Conservation (phyloP, 2,329 filamentous ascomycete genomes). For the Phialophora chinensis region DNA sequence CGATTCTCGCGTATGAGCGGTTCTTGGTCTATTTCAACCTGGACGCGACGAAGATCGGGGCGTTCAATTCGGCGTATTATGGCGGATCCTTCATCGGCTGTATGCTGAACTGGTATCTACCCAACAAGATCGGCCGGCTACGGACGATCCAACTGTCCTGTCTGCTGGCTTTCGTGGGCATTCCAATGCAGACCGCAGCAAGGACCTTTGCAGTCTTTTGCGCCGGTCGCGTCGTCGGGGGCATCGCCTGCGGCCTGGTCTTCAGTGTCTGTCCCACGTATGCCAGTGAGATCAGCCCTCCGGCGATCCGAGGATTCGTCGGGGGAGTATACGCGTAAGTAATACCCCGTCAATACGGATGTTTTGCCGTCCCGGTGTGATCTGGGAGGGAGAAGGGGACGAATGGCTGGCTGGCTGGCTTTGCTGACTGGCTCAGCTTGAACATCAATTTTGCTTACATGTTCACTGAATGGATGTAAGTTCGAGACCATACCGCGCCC, state of each 20-base stretch:
- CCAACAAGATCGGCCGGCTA: slow-evolving; percentile 17
- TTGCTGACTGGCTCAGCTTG: slow-evolving; percentile 4
- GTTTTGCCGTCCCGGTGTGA: not conserved
- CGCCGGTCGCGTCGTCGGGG: slow-evolving; percentile 7
- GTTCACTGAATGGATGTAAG: slow-evolving; percentile 24
- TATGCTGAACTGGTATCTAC: slow-evolving; percentile 18
- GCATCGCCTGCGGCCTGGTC: slow-evolving; percentile 4
- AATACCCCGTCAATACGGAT: not conserved
- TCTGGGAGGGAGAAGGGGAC: no score
- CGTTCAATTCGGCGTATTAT: slow-evolving; percentile 17
- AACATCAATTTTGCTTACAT: slow-evolving; percentile 16
- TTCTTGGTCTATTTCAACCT: slow-evolving; percentile 20
- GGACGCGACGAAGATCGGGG: slow-evolving; percentile 13
- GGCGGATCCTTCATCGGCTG: slow-evolving; percentile 7
- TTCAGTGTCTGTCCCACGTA: slow-evolving; percentile 16
- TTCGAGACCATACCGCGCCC: not conserved
- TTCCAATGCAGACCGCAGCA: slow-evolving; percentile 14
- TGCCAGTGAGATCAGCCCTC: slow-evolving; percentile 14
- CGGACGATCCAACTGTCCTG: slow-evolving; percentile 5
- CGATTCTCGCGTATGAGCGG: slow-evolving; percentile 6
- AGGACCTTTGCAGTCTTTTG: slow-evolving; percentile 6
- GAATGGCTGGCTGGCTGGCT: no score
- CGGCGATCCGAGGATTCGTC: slow-evolving; percentile 9
- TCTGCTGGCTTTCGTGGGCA: slow-evolving; percentile 7
- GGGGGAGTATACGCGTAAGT: slow-evolving; percentile 16